Evolutionary conservation across 352 stramenopile genomes (phyloP).

Genomic region (Globisporangium paddicum): DNA sequence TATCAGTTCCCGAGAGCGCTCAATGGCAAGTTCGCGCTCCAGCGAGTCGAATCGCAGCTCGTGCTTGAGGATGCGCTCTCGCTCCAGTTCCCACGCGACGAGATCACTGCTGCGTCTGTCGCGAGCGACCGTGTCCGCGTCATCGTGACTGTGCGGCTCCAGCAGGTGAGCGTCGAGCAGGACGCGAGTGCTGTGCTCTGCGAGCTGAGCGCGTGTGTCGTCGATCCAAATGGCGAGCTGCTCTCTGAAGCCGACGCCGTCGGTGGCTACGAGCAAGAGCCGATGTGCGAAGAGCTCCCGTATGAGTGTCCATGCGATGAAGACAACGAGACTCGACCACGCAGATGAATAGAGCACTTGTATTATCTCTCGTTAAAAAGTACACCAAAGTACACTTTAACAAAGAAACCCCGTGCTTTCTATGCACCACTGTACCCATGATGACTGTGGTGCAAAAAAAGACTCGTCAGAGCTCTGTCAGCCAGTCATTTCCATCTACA

Average conservation of each 20-base stretch:
- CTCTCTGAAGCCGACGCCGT: neutral
- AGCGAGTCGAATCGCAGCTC: neutral
- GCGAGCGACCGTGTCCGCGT: neutral
- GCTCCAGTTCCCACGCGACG: neutral
- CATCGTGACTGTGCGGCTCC: neutral
- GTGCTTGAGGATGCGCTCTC: neutral
- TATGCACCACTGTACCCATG: neutral
- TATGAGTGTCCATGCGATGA: neutral
- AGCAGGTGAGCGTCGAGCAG: neutral
- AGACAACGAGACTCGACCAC: neutral
- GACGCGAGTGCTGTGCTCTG: neutral
- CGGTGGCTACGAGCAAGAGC: neutral
- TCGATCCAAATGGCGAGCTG: neutral
- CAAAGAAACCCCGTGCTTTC: neutral
- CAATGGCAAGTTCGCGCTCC: constrained; percentile 2
- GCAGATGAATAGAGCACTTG: neutral
- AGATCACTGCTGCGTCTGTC: neutral
- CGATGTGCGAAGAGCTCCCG: neutral
- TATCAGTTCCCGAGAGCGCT: constrained; percentile 31
- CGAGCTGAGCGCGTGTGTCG: neutral
- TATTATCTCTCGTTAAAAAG: neutral
- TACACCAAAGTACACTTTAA: neutral
- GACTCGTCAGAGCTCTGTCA: neutral
- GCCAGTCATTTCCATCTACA: neutral
- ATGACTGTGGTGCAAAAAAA: neutral